phyloP scores from a whole-genome alignment of 2,329 filamentous ascomycete genomes.

The Pseudogymnoascus sp. region DNA sequence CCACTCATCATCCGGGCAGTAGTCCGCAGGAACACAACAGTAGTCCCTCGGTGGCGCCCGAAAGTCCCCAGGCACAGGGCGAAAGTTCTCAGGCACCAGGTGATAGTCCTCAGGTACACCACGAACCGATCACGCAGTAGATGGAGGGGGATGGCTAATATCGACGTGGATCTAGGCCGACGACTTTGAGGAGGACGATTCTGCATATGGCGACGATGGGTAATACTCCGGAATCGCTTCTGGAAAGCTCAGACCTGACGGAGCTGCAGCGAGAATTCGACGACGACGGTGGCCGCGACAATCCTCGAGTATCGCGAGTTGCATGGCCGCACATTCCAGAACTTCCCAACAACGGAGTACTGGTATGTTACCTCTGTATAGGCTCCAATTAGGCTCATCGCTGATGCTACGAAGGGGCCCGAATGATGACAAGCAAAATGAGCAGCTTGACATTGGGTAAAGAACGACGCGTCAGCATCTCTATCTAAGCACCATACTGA shows the following conservation, averaged over 20 bases:
- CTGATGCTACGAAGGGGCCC: conserved; percentile 9
- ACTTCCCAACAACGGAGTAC: neutral
- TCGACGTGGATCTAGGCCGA: neutral
- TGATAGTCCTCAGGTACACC: neutral
- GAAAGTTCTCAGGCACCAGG: neutral
- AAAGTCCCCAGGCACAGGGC: neutral
- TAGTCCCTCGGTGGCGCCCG: neutral
- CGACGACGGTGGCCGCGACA: neutral
- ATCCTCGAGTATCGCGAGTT: conserved; percentile 12
- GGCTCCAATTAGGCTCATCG: neutral
- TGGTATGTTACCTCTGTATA: neutral
- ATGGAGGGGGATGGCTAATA: neutral
- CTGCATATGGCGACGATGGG: conserved; percentile 11
- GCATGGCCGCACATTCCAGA: conserved; percentile 11
- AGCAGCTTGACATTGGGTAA: conserved; percentile 13
- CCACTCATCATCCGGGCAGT: neutral
- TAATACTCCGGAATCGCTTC: neutral
- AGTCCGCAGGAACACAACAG: neutral
- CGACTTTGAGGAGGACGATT: neutral
- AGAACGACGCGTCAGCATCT: neutral
- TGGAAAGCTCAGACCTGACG: conserved; percentile 1
- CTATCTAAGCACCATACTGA: neutral
- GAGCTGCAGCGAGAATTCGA: conserved; percentile 9
- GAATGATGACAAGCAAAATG: conserved; percentile 15
- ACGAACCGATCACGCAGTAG: neutral